Percentiles rank a stretch among this genome's conserved stretches.
These are phyloP conservation scores for Xylaria telfairii DNA, from an alignment of 495 filamentous ascomycete species.

Conservation along the genomic window DNA sequence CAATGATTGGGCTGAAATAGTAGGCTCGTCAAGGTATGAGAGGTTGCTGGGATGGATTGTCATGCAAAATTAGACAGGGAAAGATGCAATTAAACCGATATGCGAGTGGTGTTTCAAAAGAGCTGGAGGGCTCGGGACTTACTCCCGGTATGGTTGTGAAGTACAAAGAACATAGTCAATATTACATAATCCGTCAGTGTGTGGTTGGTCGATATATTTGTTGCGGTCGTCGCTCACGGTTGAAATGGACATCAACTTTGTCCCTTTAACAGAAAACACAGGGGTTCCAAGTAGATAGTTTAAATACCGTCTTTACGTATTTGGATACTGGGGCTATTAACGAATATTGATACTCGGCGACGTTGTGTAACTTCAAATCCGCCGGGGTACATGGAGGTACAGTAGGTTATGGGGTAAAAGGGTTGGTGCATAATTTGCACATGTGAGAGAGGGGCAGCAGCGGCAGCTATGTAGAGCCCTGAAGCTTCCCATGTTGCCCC, in stretches of 20 bases:
- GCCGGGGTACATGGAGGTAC: neutral
- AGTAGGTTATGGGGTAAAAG: neutral
- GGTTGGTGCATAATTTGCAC: neutral
- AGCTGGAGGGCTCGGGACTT: neutral
- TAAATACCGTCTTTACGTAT: too few relatives aligned
- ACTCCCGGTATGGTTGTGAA: constrained; percentile 3
- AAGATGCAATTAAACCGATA: constrained; percentile 4
- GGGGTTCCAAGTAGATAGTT: neutral
- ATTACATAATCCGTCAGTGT: constrained; percentile 1
- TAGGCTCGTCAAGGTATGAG: neutral
- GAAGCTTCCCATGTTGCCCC: constrained; percentile 10
- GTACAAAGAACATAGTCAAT: constrained; percentile 1
- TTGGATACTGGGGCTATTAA: too few relatives aligned
- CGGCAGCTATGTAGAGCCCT: too few relatives aligned
- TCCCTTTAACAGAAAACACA: neutral
- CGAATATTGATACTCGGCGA: too few relatives aligned
- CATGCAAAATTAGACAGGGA: constrained; percentile 17
- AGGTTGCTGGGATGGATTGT: neutral
- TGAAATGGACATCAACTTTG: neutral
- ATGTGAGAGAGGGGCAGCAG: neutral
- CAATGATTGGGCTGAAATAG: constrained; percentile 39
- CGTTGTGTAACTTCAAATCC: too few relatives aligned
- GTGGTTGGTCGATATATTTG: constrained; percentile 4
- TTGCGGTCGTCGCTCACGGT: constrained; percentile 1
- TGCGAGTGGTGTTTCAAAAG: neutral